Conservation (phyloP, 352 stramenopile genomes). For the Paralagenidium karlingii region DNA sequence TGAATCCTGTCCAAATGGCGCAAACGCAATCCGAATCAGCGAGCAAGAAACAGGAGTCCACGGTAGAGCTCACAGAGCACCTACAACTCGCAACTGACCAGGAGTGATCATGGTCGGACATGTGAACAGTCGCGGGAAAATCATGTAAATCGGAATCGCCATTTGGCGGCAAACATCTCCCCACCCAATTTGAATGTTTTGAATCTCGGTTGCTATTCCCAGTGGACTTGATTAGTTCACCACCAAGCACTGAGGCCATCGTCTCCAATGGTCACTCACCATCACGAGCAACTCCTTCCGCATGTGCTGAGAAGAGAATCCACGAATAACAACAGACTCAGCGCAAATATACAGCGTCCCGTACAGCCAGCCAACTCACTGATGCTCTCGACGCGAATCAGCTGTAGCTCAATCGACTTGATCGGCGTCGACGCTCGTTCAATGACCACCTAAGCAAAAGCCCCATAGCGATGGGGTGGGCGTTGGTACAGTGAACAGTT, state of each 20-base stretch:
- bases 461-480: too few relatives aligned
- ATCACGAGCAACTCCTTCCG: slow-evolving; percentile 67
- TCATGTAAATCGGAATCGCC: slow-evolving; percentile 91
- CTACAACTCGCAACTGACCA: slow-evolving; percentile 13
- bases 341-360: background rate
- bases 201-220: slow-evolving; percentile 90
- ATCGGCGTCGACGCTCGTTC: slow-evolving; percentile 63
- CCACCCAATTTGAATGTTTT: slow-evolving; percentile 89
- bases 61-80: background rate
- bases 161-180: slow-evolving; percentile 84
- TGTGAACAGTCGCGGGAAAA: slow-evolving; percentile 87
- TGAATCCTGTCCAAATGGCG: slow-evolving; percentile 45
- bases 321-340: background rate
- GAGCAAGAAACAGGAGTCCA: background rate
- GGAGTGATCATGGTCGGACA: slow-evolving; percentile 84
- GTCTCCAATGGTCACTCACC: slow-evolving; percentile 14
- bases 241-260: too few relatives aligned
- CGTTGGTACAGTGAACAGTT: too few relatives aligned
- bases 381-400: slow-evolving; percentile 86
- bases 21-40: background rate
- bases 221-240: background rate
- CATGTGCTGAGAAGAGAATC: slow-evolving; percentile 15
- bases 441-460: slow-evolving; percentile 41
- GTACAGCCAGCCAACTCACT: slow-evolving; percentile 1
- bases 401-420: slow-evolving; percentile 82